Percentiles rank a stretch among this genome's conserved stretches.
These are phyloP conservation scores for Paraglomus brasilianum DNA, from an alignment of 192 early-diverging fungal genomes.

Conservation along the genomic window DNA sequence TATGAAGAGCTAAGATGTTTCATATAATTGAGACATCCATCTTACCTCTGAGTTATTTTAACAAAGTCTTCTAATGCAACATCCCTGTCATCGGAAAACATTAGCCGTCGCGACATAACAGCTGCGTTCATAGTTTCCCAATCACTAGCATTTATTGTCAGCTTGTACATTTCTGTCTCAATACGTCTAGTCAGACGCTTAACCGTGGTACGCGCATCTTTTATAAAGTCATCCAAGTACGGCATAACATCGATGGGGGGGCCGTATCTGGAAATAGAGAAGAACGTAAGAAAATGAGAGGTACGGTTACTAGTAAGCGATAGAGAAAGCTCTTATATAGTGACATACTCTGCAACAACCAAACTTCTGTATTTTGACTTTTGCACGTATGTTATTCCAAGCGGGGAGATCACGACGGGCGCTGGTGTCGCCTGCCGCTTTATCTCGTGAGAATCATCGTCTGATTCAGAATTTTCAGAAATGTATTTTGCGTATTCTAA, in stretches of 20 bases:
- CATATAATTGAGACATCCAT: neutral
- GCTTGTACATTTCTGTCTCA: conserved; percentile 37
- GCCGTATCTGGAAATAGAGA: conserved; percentile 39
- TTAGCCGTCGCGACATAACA: conserved; percentile 39
- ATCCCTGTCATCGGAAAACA: conserved; percentile 40
- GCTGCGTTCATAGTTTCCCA: conserved; percentile 45
- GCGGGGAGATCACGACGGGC: conserved; percentile 39
- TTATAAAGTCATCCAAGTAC: conserved; percentile 38
- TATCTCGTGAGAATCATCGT: conserved; percentile 13
- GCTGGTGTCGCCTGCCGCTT: conserved; percentile 22
- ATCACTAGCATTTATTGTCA: conserved; percentile 53
- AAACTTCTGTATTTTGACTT: conserved; percentile 50
- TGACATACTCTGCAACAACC: conserved; percentile 43
- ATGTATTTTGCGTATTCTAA: conserved; percentile 47
- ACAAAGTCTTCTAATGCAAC: conserved; percentile 41
- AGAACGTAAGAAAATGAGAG: too few species aligned
- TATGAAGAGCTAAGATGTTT: neutral
- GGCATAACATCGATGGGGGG: conserved; percentile 43
- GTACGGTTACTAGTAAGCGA: neutral
- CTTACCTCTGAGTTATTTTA: conserved; percentile 49
- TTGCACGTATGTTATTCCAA: conserved; percentile 49
- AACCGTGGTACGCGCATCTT: conserved; percentile 40
- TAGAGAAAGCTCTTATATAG: neutral
- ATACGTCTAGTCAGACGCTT: conserved; percentile 46
- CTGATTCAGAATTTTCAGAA: conserved; percentile 22